Conservation (phyloP, 2,329 filamentous ascomycete species). For the Trichoderma sp. region DNA sequence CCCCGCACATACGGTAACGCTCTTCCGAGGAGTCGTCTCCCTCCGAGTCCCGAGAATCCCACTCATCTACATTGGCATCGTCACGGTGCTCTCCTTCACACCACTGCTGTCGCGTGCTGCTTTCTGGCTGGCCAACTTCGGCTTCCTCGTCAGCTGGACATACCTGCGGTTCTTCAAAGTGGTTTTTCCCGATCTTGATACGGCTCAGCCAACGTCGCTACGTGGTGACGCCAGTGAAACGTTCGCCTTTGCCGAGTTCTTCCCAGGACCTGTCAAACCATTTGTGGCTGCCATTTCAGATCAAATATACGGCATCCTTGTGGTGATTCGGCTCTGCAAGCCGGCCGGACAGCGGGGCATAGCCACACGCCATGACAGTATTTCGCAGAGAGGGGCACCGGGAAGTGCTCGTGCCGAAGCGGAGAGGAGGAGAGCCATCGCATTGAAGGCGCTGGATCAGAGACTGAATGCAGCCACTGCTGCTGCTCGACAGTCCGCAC, state of each 20-base stretch:
- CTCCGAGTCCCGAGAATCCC: conserved; percentile 75
- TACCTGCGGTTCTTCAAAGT: conserved; percentile 94
- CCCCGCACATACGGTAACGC: conserved; percentile 91
- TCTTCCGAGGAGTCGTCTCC: conserved; percentile 84
- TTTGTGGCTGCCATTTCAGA: conserved; percentile 71
- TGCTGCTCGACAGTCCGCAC: conserved; percentile 28
- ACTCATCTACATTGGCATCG: conserved; percentile 69
- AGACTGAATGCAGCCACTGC: conserved; percentile 78
- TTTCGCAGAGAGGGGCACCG: conserved; percentile 54
- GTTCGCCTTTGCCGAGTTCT: conserved; percentile 94
- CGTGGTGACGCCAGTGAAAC: conserved; percentile 93
- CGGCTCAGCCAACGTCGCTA: conserved; percentile 58
- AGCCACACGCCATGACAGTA: conserved; percentile 62
- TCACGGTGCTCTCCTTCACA: conserved; percentile 61
- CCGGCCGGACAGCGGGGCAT: conserved; percentile 83
- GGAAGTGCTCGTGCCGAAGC: conserved; percentile 82
- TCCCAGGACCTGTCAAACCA: conserved; percentile 79
- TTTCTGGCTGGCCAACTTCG: conserved; percentile 73
- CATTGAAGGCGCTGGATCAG: conserved; percentile 88
- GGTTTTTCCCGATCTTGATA: conserved; percentile 65
- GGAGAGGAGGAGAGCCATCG: conserved; percentile 82
- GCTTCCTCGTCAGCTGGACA: conserved; percentile 85
- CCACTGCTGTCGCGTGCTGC: conserved; percentile 66
- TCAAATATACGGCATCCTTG: conserved; percentile 68
- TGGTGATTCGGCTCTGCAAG: conserved; percentile 73